A percentile compares a stretch with the other conserved stretches of the same genome.
Conservation (phyloP, 305 asterid species). For the Fraxinus xanthoxyloides region DNA sequence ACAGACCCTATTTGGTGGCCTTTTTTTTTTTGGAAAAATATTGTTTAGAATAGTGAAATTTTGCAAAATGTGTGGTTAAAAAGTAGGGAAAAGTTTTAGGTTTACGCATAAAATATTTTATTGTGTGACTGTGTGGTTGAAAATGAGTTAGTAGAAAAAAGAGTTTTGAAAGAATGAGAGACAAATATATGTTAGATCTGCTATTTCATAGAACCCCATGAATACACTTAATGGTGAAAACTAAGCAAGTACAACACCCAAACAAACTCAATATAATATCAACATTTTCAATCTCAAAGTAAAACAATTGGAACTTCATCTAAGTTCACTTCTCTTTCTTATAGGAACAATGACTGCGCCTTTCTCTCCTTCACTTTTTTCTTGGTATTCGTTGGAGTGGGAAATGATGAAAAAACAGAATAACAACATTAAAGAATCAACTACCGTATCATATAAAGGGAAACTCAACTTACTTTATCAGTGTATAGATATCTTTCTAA, state of each 20-base stretch:
- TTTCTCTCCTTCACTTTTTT: not conserved
- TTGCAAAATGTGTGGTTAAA: not conserved
- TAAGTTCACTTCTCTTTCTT: not conserved
- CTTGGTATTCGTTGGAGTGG: not conserved
- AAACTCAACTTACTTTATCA: slow-evolving; percentile 49
- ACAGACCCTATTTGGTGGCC: not conserved
- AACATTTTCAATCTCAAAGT: not conserved
- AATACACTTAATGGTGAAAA: not conserved
- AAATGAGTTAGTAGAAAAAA: too few relatives aligned
- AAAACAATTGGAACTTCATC: not conserved
- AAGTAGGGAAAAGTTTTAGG: not conserved
- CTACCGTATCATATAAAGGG: slow-evolving; percentile 12
- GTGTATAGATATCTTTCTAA: slow-evolving; percentile 62
- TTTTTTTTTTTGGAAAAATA: not conserved
- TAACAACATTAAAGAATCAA: slow-evolving; percentile 6
- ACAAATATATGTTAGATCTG: not conserved
- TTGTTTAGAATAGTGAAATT: not conserved
- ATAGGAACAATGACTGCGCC: not conserved
- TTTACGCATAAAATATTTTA: too few relatives aligned
- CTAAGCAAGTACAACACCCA: not conserved
- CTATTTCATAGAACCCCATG: not conserved
- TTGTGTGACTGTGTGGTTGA: not conserved
- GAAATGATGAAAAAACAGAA: slow-evolving; percentile 1
- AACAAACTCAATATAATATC: not conserved
- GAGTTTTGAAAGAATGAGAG: not conserved